Evolutionary conservation across 768 basidiomycete species (phyloP).

Genomic region (Lyophyllum shimeji): DNA sequence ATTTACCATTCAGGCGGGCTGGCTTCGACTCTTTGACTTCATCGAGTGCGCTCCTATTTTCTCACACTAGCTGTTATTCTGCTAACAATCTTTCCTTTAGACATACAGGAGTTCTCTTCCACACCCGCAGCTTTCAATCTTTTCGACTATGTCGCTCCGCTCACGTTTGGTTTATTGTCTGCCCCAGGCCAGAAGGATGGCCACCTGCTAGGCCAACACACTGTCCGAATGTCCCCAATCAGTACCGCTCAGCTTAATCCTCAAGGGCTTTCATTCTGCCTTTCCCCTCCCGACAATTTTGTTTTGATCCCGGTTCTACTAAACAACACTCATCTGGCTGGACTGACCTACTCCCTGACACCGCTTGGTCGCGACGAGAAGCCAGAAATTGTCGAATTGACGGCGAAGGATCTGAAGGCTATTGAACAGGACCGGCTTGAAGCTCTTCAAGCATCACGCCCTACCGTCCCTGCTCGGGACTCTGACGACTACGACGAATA

Average conservation of each 20-base stretch:
- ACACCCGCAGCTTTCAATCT: slow-evolving; percentile 48
- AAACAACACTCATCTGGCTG: slow-evolving; percentile 82
- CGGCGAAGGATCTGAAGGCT: slow-evolving; percentile 61
- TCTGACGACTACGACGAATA: slow-evolving; percentile 66
- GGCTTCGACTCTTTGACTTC: slow-evolving; percentile 7
- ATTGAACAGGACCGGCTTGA: slow-evolving; percentile 64
- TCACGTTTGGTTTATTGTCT: slow-evolving; percentile 52
- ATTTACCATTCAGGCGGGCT: slow-evolving; percentile 23
- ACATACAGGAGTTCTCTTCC: slow-evolving; percentile 35
- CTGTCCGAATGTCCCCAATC: slow-evolving; percentile 89
- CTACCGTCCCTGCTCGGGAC: slow-evolving; percentile 28
- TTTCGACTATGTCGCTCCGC: slow-evolving; percentile 44
- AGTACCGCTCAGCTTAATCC: slow-evolving; percentile 92
- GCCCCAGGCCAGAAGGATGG: slow-evolving; percentile 43
- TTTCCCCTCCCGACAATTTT: slow-evolving; percentile 49
- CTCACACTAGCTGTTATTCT: background rate
- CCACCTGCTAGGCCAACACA: slow-evolving; percentile 83
- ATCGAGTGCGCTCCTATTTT: slow-evolving; percentile 28
- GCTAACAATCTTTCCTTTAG: slow-evolving; percentile 15
- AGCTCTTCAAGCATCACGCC: slow-evolving; percentile 43
- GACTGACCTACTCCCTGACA: slow-evolving; percentile 71
- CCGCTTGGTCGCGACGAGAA: slow-evolving; percentile 57
- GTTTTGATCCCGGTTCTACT: slow-evolving; percentile 82
- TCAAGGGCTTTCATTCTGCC: slow-evolving; percentile 68
- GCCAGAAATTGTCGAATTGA: slow-evolving; percentile 55